Evolutionary conservation across 2,329 filamentous ascomycete species (phyloP).

Genomic region (Diplodia sapinea): DNA sequence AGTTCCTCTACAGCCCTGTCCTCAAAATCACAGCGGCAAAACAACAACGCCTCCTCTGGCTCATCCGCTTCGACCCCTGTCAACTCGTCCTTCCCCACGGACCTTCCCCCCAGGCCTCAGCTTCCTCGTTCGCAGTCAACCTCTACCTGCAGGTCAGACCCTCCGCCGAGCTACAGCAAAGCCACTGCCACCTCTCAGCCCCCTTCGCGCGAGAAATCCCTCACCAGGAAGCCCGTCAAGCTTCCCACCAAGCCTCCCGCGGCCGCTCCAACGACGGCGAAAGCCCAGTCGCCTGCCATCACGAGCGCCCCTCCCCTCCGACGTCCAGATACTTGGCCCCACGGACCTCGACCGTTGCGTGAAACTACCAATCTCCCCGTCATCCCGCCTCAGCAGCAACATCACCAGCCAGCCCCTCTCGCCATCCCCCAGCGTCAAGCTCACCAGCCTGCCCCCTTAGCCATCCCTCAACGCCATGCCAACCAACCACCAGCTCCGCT

Average conservation of each 20-base stretch:
- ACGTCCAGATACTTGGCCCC: slow-evolving; percentile 17
- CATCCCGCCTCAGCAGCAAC: neutral
- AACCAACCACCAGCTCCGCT: neutral
- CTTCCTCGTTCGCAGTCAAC: slow-evolving; percentile 22
- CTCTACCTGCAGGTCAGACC: slow-evolving; percentile 1
- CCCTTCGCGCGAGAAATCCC: slow-evolving; percentile 6
- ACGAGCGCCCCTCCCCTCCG: neutral
- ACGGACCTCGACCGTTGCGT: slow-evolving; percentile 18
- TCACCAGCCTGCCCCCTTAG: neutral
- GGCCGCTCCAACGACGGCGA: neutral
- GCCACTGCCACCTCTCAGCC: slow-evolving; percentile 13
- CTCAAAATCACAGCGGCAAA: neutral
- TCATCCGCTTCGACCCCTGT: slow-evolving; percentile 19
- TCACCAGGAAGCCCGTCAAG: slow-evolving; percentile 12
- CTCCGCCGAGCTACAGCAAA: slow-evolving; percentile 13
- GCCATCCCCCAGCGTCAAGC: neutral
- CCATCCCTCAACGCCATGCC: neutral
- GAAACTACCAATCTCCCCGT: neutral
- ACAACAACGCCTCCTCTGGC: slow-evolving; percentile 16
- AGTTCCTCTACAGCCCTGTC: slow-evolving; percentile 4
- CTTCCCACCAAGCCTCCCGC: neutral
- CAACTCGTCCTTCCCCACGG: slow-evolving; percentile 16
- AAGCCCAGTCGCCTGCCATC: neutral
- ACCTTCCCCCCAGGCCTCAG: slow-evolving; percentile 1
- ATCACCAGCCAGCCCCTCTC: neutral